Base-by-base conservation (phyloP, 441 rosid species). In the Gossypium trilobum region DNA sequence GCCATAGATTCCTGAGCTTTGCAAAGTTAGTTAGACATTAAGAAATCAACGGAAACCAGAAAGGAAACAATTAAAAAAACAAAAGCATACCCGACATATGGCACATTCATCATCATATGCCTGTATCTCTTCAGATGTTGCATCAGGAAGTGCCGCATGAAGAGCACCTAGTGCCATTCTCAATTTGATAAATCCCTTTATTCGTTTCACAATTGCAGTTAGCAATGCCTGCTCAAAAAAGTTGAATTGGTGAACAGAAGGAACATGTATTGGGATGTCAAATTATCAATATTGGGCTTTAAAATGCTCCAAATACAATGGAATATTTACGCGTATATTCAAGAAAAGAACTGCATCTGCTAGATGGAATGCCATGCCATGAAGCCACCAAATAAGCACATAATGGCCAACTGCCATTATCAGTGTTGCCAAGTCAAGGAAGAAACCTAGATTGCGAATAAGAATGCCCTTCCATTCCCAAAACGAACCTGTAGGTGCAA, bases 81-180 rank as follows among this genome's bases (percentile, higher is more conserved):
- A 22, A 57, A 74, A 73, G 73, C 85, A 83, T 91, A 95, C 98
- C 91, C 98, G 85, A 78, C 99, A 95, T 63, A 95, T 95, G 76
- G 98, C 99, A 87, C 99, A 95, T 84, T 95, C 99, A 82, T 95
- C 98, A 77, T 95, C 95, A 78, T 87, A 95, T 74, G 91, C 89
- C 27, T 76, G 85, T 74, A 92, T 81, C 88, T 92, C 99, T 75
- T 87, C 97, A 61, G 88, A 81, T 68, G 97, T 91, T 67, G 99
- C 99, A 86, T 95, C 95, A 73, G 98, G 96, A 82, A 95, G 97
- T 67, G 98, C 99, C 20, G 98, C 99, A 82, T 95, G 98, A 78
- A 95, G 96, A 72, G 94, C 78, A 5, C 91, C 87, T 66, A 95
- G 82, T 78, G 99, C 98, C 77, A 84, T 85, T 88, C 87, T 89